phyloP scores from a whole-genome alignment of 1,284 basidiomycete species.

The Phlebopus sp. region DNA sequence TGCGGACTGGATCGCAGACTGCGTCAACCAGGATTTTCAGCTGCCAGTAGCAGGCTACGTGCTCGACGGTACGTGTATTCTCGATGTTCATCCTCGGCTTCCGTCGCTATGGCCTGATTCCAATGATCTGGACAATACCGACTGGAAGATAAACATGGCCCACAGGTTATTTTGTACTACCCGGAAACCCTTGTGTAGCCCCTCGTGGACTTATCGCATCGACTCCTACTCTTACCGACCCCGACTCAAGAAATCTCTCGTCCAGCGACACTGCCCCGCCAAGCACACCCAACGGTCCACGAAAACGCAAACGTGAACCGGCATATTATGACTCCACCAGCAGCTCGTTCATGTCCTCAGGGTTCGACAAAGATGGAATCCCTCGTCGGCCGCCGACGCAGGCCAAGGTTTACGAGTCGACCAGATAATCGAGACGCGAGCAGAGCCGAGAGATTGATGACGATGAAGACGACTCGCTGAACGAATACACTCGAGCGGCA shows the following conservation, averaged over 20 bases:
- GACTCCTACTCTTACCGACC: too few relatives aligned
- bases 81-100: conserved; percentile 1
- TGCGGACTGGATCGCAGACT: conserved; percentile 44
- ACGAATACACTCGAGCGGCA: not conserved
- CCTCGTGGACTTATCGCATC: too few relatives aligned
- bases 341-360: conserved; percentile 25
- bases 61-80: conserved; percentile 41
- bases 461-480: not conserved
- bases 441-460: not conserved
- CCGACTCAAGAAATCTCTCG: not conserved
- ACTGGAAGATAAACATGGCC: not conserved
- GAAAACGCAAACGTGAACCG: conserved; percentile 29
- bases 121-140: not conserved
- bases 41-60: conserved; percentile 45
- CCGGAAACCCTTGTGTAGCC: conserved; percentile 22
- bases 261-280: conserved; percentile 13
- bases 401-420: not conserved
- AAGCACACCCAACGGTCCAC: conserved; percentile 20
- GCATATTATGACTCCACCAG: conserved; percentile 29
- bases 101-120: not conserved
- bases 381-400: conserved; percentile 22
- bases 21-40: conserved; percentile 37
- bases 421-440: not conserved
- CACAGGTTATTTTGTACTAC: conserved; percentile 22
- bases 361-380: conserved; percentile 29